Evolutionary conservation across 2,329 filamentous ascomycete genomes (phyloP).

Genomic region (Venturia carpophila): DNA sequence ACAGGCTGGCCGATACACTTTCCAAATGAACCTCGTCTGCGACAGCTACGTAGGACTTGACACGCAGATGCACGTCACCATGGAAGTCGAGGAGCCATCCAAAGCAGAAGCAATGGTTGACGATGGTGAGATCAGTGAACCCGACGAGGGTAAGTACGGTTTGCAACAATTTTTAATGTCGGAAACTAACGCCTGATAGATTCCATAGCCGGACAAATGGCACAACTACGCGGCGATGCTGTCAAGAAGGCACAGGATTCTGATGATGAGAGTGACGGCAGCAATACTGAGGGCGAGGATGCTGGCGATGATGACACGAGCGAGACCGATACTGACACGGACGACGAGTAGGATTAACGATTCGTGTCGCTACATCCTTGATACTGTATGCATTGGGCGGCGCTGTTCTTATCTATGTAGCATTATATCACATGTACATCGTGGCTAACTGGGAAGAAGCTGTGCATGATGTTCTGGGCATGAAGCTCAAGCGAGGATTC

Average conservation of each 20-base stretch:
- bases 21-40: slow-evolving; percentile 87
- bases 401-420: slow-evolving; percentile 5
- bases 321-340: slow-evolving; percentile 40
- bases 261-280: slow-evolving; percentile 54
- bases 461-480: slow-evolving; percentile 1
- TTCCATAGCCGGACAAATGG: slow-evolving; percentile 85
- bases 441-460: not conserved
- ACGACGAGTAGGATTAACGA: slow-evolving; percentile 30
- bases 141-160: slow-evolving; percentile 76
- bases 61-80: slow-evolving; percentile 79
- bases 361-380: not conserved
- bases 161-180: not conserved
- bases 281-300: slow-evolving; percentile 57
- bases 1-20: slow-evolving; percentile 85
- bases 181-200: slow-evolving; percentile 46
- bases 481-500: not conserved
- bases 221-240: slow-evolving; percentile 66
- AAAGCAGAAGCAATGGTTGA: slow-evolving; percentile 73
- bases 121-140: slow-evolving; percentile 95
- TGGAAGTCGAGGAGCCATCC: slow-evolving; percentile 80
- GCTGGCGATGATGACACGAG: slow-evolving; percentile 42
- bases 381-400: not conserved
- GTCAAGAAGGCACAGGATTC: slow-evolving; percentile 52
- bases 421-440: slow-evolving; percentile 9
- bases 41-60: slow-evolving; percentile 96